These are phyloP conservation scores for Hyphodiscus hymeniophilus DNA, from an alignment of 495 filamentous ascomycete genomes.

Conservation along the genomic window DNA sequence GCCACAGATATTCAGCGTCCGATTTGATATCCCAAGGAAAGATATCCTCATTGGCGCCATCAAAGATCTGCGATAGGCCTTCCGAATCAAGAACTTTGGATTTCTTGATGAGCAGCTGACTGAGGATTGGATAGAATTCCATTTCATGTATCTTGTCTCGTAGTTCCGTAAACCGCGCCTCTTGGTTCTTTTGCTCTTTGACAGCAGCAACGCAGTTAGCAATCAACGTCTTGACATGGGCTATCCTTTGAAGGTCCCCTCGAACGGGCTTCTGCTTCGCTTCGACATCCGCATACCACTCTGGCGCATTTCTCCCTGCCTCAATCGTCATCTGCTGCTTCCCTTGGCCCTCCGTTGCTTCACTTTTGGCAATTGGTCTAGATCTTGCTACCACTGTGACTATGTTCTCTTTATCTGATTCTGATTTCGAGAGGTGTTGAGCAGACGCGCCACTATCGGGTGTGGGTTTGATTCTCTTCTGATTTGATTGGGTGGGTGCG, in stretches of 20 bases:
- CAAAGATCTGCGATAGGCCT: constrained; percentile 31
- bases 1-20: constrained; percentile 27
- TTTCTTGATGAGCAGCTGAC: constrained; percentile 23
- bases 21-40: constrained; percentile 35
- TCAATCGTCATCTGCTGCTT: not conserved
- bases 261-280: constrained; percentile 1
- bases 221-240: constrained; percentile 6
- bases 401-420: not conserved
- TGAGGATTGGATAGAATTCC: constrained; percentile 24
- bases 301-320: not conserved
- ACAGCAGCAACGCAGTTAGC: not conserved
- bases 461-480: no score
- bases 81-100: constrained; percentile 30
- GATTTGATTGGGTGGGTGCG: not conserved
- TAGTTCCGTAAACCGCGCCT: constrained; percentile 13
- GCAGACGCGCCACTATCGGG: no score
- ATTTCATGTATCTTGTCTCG: constrained; percentile 25
- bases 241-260: not conserved
- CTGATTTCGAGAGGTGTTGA: not conserved
- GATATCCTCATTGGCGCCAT: constrained; percentile 1
- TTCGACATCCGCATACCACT: constrained; percentile 2
- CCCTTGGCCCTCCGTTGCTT: no score
- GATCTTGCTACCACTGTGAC: no score
- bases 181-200: not conserved
- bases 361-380: no score